phyloP scores from a whole-genome alignment of 2,329 filamentous ascomycete species.

The Ascochyta lentis region DNA sequence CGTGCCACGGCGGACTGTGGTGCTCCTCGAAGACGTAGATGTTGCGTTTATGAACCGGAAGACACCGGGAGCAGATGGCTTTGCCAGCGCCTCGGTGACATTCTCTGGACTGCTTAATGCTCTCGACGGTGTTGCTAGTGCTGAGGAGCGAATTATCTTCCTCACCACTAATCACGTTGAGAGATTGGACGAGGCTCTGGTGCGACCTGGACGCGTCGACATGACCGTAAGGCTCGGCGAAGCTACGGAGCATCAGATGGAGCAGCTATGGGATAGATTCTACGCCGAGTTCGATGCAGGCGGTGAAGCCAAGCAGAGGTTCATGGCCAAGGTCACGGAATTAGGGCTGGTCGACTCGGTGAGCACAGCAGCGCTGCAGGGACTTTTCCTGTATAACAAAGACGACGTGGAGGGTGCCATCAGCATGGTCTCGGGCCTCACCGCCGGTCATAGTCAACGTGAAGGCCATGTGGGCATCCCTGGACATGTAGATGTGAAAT shows the following conservation, averaged over 20 bases:
- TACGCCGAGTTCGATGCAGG: constrained; percentile 80
- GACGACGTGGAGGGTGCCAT: constrained; percentile 88
- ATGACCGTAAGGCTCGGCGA: constrained; percentile 91
- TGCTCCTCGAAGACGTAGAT: constrained; percentile 89
- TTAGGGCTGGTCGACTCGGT: constrained; percentile 74
- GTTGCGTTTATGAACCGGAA: constrained; percentile 86
- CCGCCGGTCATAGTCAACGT: constrained; percentile 33
- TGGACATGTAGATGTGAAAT: constrained; percentile 40
- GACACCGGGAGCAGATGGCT: constrained; percentile 80
- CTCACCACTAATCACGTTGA: constrained; percentile 95
- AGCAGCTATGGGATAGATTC: constrained; percentile 90
- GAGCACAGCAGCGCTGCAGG: constrained; percentile 91
- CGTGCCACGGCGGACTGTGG: constrained; percentile 79
- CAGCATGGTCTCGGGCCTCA: constrained; percentile 72
- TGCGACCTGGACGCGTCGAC: constrained; percentile 90
- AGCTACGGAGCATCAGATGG: constrained; percentile 83
- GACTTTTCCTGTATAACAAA: constrained; percentile 95
- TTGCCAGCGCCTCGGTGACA: constrained; percentile 85
- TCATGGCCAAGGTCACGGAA: constrained; percentile 72
- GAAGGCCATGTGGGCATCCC: constrained; percentile 39
- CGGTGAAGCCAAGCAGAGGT: constrained; percentile 68
- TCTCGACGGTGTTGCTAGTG: constrained; percentile 86
- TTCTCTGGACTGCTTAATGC: constrained; percentile 83
- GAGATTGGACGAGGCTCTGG: constrained; percentile 83
- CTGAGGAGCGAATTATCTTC: constrained; percentile 92